Percentiles rank a stretch among this genome's conserved stretches.
phyloP scores from a whole-genome alignment of 192 early-diverging fungal genomes.

The Coemansia sp. region DNA sequence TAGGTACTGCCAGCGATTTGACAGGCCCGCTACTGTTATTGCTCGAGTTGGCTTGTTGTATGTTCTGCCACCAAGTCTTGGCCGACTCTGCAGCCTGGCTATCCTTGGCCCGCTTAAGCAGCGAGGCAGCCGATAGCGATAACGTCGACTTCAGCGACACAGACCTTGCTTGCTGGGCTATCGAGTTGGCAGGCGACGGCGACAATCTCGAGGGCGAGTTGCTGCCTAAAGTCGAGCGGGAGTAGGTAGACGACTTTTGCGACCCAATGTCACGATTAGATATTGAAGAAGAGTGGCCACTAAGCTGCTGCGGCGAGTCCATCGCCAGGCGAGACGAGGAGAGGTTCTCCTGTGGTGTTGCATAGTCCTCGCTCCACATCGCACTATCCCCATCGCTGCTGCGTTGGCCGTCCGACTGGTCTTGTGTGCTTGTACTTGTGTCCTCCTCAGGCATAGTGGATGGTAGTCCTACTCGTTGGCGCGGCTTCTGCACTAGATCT shows the following conservation, averaged over 20 bases:
- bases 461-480: background rate
- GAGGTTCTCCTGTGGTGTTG: background rate
- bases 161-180: conserved; percentile 5
- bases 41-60: conserved; percentile 21
- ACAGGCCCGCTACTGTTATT: background rate
- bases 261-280: conserved; percentile 20
- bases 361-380: conserved; percentile 8
- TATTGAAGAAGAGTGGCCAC: conserved; percentile 14
- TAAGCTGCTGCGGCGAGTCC: conserved; percentile 25
- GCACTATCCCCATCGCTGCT: background rate
- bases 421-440: background rate
- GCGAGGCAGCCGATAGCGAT: conserved; percentile 31
- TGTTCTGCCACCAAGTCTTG: conserved; percentile 52
- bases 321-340: conserved; percentile 12
- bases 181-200: conserved; percentile 13
- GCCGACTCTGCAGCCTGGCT: conserved; percentile 54
- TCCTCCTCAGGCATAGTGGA: background rate
- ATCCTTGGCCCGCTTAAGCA: conserved; percentile 47
- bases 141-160: conserved; percentile 32
- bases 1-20: conserved; percentile 1
- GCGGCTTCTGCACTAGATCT: background rate
- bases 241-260: conserved; percentile 1
- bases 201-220: conserved; percentile 9
- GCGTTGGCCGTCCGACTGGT: background rate
- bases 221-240: background rate